Evolutionary conservation across 441 rosid species (phyloP), one percentile per base, ranked within the genome.

Genomic region (Adansonia rubrostipa): DNA sequence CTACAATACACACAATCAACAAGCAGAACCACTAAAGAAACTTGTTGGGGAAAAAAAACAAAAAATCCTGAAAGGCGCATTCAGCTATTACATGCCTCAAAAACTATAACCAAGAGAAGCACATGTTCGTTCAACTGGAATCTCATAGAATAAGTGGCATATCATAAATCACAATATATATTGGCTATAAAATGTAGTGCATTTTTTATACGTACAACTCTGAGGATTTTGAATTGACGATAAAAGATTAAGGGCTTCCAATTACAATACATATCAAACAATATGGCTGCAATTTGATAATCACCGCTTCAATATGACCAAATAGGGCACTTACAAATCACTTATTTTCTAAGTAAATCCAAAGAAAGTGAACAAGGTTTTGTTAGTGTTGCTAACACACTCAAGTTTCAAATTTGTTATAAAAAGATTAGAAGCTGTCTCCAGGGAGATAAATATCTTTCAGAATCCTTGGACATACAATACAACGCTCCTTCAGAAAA

Each of bases 1-100:
- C 98, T 94, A 89, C 78, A 84, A 51, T 14, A 57, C 65, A 57
- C 65, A 71, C 58, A 75, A 24, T 36, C 33, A 69, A 33, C 22
- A 80, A 74, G 50, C 20, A 44, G 20, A 78, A 36, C 53, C 62
- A 79, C 51, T 45, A 56, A 51, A 75, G 58, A n/a, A 73, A 64
- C 50, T 78, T 51, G 51, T 17, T 15, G 61, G 73, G 73, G 58
- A 48, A 47, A 36, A 75, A 6, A 36, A 33, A 3, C 33, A 22
- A 54, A 6, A 44, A 57, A 61, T 11, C 13, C 9, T n/a, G 24
- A 20, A 66, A 24, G 3, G 51, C 4, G 14, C 50, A 66, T 66
- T 17, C 2, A 0, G 28, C 48, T 1, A 42, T 66, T 8, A 66
- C 28, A 42, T 66, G 71, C 13, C 71, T 42, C 51, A 66, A 66